phyloP scores from a whole-genome alignment of 129 eudicot genomes.

The Smallanthus sonchifolius region DNA sequence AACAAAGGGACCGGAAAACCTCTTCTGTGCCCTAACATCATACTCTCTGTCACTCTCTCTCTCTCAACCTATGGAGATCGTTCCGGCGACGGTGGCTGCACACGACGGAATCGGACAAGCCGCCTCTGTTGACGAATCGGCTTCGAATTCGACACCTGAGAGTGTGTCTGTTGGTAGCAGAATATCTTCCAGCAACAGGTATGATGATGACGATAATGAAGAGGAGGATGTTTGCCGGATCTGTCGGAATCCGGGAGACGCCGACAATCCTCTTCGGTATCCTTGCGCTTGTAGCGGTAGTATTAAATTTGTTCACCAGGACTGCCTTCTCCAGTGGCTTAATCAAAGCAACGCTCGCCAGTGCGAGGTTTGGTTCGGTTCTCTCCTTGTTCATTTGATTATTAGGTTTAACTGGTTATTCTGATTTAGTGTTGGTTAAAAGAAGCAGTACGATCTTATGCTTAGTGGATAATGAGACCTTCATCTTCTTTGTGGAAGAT shows the following conservation, averaged over 20 bases:
- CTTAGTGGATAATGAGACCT: background rate
- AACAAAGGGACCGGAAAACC: background rate
- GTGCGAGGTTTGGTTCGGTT: slow-evolving; percentile 58
- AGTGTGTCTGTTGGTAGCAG: slow-evolving; percentile 7
- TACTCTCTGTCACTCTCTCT: background rate
- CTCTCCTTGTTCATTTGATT: background rate
- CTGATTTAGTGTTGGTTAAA: background rate
- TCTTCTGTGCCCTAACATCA: slow-evolving; percentile 4
- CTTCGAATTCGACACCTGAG: slow-evolving; percentile 14
- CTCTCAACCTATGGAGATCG: slow-evolving; percentile 11
- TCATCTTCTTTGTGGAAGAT: background rate
- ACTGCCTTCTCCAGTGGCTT: slow-evolving; percentile 98
- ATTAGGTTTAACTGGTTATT: background rate
- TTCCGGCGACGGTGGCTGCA: slow-evolving; percentile 12
- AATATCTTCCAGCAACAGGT: slow-evolving; percentile 7
- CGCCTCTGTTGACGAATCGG: background rate
- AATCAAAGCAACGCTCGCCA: slow-evolving; percentile 96
- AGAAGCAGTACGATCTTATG: background rate
- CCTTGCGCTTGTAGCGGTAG: slow-evolving; percentile 99
- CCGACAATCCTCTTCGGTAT: slow-evolving; percentile 83
- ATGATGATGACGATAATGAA: slow-evolving; percentile 64
- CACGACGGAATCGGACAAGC: slow-evolving; percentile 1
- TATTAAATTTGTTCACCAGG: slow-evolving; percentile 92
- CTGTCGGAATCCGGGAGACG: slow-evolving; percentile 84
- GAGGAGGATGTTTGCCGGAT: slow-evolving; percentile 94